Percentiles rank a stretch among this genome's conserved stretches.
Evolutionary conservation across 352 stramenopile genomes (phyloP).

Genomic region (Phytophthora foliorum): DNA sequence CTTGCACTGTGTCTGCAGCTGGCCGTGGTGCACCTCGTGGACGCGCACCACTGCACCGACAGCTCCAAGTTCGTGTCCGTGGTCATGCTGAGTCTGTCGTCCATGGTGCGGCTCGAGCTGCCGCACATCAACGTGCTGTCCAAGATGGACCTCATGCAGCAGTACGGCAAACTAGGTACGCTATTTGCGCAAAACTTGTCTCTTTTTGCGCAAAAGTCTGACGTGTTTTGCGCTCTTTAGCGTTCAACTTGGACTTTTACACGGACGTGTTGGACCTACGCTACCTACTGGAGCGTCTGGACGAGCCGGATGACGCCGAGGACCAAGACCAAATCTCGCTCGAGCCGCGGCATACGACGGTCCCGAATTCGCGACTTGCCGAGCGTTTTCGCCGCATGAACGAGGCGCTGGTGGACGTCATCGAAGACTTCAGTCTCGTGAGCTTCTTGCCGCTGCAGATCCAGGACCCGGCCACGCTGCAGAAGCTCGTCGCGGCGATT

Average conservation of each 20-base stretch:
- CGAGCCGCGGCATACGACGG: slow-evolving; percentile 37
- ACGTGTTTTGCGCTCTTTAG: slow-evolving; percentile 32
- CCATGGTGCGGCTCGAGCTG: slow-evolving; percentile 98
- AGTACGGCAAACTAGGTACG: slow-evolving; percentile 87
- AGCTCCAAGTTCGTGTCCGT: slow-evolving; percentile 99
- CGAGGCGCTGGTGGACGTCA: slow-evolving; percentile 85
- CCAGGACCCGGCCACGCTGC: slow-evolving; percentile 71
- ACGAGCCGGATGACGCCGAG: slow-evolving; percentile 68
- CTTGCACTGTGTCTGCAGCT: slow-evolving; percentile 49
- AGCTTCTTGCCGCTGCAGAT: slow-evolving; percentile 87
- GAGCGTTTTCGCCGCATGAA: slow-evolving; percentile 85
- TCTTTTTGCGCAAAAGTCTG: neutral
- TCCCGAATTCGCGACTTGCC: slow-evolving; percentile 39
- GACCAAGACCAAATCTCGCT: slow-evolving; percentile 52
- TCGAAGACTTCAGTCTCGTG: slow-evolving; percentile 90
- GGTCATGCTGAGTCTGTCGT: slow-evolving; percentile 96
- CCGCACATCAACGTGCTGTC: slow-evolving; percentile 99
- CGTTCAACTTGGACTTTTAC: slow-evolving; percentile 92
- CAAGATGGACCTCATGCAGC: slow-evolving; percentile 98
- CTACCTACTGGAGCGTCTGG: slow-evolving; percentile 83
- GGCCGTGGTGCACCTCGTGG: slow-evolving; percentile 95
- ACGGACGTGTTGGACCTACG: slow-evolving; percentile 88
- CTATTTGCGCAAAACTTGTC: neutral
- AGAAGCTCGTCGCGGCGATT: slow-evolving; percentile 75
- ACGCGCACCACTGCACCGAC: slow-evolving; percentile 94